Evolutionary conservation across 495 filamentous ascomycete species (phyloP).

Genomic region (Cudoniella acicularis): DNA sequence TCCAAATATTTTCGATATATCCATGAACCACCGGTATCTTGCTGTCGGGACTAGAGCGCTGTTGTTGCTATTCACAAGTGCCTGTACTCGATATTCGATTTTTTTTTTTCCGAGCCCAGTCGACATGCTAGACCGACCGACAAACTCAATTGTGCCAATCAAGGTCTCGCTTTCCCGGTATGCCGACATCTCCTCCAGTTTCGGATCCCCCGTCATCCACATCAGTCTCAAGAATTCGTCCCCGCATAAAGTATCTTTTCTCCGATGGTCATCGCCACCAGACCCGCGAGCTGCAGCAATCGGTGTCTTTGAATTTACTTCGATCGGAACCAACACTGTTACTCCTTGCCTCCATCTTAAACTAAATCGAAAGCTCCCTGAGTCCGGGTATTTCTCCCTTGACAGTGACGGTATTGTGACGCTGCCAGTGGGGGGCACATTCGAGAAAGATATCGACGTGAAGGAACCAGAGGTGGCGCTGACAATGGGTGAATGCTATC

Average conservation of each 20-base stretch:
- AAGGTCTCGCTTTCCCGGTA: neutral
- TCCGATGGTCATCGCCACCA: conserved; percentile 1
- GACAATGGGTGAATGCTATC: neutral
- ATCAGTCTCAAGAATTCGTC: neutral
- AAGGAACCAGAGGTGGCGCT: conserved; percentile 4
- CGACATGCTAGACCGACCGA: neutral
- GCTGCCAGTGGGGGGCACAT: neutral
- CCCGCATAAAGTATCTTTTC: neutral
- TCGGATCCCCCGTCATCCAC: neutral
- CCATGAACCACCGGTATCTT: neutral
- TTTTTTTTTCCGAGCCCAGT: neutral
- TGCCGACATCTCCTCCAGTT: neutral
- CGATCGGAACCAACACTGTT: neutral
- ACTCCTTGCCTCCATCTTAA: conserved; percentile 1
- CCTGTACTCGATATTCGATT: neutral
- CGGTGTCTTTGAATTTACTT: conserved; percentile 4
- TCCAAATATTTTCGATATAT: neutral
- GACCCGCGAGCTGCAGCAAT: neutral
- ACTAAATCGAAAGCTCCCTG: conserved; percentile 1
- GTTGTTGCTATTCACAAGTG: neutral
- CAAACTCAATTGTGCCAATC: neutral
- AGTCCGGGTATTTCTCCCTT: neutral
- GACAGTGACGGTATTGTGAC: neutral
- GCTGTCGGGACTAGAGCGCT: neutral
- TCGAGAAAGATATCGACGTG: neutral